These are phyloP conservation scores for Pleurotus cornucopiae DNA, from an alignment of 768 basidiomycete genomes.

Conservation along the genomic window DNA sequence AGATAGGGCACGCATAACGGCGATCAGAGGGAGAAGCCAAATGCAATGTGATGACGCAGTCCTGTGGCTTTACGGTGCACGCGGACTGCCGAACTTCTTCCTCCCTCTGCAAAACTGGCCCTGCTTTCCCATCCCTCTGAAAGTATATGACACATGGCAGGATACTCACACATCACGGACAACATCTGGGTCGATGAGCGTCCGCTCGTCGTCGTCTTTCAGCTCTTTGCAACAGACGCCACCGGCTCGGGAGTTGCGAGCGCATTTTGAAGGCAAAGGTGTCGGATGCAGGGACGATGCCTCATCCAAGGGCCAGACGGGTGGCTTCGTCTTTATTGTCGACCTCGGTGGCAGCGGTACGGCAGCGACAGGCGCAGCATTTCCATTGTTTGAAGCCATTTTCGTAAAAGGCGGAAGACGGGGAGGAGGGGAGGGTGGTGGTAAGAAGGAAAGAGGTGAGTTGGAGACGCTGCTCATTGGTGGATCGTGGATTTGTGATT, in stretches of 20 bases:
- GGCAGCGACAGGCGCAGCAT: not conserved
- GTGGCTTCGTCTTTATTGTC: slow-evolving; percentile 32
- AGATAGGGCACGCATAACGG: too few relatives aligned
- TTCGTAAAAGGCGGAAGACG: not conserved
- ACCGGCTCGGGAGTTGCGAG: slow-evolving; percentile 43
- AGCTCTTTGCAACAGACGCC: slow-evolving; percentile 90
- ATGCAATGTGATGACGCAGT: too few relatives aligned
- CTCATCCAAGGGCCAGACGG: slow-evolving; percentile 63
- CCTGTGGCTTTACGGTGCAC: not conserved
- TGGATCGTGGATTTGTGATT: too few relatives aligned
- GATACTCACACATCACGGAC: slow-evolving; percentile 77
- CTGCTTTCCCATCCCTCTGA: not conserved
- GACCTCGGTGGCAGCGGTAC: slow-evolving; percentile 6
- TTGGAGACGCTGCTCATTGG: too few relatives aligned
- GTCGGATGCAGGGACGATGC: slow-evolving; percentile 32
- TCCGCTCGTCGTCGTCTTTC: slow-evolving; percentile 73
- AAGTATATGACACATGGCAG: not conserved
- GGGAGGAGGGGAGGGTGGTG: slow-evolving; percentile 1
- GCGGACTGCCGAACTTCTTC: not conserved
- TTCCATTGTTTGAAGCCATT: not conserved
- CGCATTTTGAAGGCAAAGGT: slow-evolving; percentile 57
- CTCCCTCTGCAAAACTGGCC: not conserved
- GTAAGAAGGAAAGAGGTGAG: slow-evolving; percentile 1
- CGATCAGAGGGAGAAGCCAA: not conserved
- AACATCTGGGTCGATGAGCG: slow-evolving; percentile 81